Percentiles rank a stretch among this genome's conserved stretches.
Evolutionary conservation across 2,329 filamentous ascomycete genomes (phyloP).

Genomic region (Hymenoscyphus repandus): DNA sequence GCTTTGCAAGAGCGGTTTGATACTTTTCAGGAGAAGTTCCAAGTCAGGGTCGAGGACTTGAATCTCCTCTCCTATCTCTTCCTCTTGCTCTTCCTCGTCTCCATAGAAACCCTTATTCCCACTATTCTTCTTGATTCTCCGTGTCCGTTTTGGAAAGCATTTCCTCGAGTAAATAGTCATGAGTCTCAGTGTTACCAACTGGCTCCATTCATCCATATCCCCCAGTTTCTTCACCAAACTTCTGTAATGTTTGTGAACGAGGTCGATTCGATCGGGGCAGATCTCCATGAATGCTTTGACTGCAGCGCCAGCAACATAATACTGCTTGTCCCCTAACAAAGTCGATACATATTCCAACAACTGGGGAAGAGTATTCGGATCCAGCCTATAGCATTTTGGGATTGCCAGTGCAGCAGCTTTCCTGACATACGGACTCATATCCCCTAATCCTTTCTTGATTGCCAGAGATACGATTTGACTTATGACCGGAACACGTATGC

Average conservation of each 20-base stretch:
- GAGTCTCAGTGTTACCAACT: conserved; percentile 74
- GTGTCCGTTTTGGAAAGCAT: conserved; percentile 73
- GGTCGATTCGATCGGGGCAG: conserved; percentile 79
- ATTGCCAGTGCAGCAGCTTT: conserved; percentile 91
- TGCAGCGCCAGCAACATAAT: conserved; percentile 92
- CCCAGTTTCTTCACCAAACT: conserved; percentile 82
- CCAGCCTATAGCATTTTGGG: conserved; percentile 90
- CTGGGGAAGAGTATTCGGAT: conserved; percentile 79
- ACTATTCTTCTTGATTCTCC: conserved; percentile 47
- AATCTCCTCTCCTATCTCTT: conserved; percentile 44
- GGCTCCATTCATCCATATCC: conserved; percentile 99
- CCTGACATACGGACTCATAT: conserved; percentile 92
- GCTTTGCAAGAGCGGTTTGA: conserved; percentile 81
- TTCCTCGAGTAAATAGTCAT: conserved; percentile 80
- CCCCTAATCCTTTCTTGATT: conserved; percentile 87
- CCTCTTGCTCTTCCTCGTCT: conserved; percentile 46
- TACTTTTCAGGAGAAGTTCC: conserved; percentile 70
- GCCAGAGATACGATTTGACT: conserved; percentile 94
- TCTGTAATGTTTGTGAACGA: conserved; percentile 88
- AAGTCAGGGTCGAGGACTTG: conserved; percentile 73
- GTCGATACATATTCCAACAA: conserved; percentile 74
- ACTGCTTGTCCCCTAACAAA: conserved; percentile 84
- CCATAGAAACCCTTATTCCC: conserved; percentile 75
- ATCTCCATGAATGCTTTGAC: conserved; percentile 85
- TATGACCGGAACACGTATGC: conserved; percentile 94